Base-by-base conservation (phyloP, 345 rosid genomes). In the Theobroma cacao region DNA sequence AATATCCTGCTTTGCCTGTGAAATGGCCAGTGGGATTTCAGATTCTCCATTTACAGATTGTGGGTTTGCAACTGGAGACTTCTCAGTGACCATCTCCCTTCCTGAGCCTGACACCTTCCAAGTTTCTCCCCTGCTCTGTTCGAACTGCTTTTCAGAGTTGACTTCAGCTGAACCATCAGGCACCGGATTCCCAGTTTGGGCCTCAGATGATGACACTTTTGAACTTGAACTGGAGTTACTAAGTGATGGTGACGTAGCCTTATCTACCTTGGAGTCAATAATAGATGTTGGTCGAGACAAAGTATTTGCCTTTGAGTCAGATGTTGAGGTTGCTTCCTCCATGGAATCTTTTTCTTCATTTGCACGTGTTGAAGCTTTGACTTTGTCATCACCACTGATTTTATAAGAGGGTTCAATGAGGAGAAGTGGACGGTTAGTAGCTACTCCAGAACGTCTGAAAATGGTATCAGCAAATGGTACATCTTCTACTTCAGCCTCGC, bases 401-500 rank as follows among this genome's bases (percentile, higher is more conserved):
- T 92, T 95, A 84, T 92, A 89, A 47, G 90, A 79, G 67, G 99
- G 93, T 62, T 95, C 98, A 34, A 90, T 89, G 65, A 95, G 87
- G 78, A 95, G 87, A 56, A 82, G 77, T 20, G 93, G 89, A 74
- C 88, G 92, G 81, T 89, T 84, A 70, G 83, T 80, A 36, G 89
- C 78, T 69, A 91, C 90, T 86, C 89, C 58, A 17, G 91, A 78
- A 56, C 72, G 87, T 52, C 86, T 78, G 80, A 84, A 91, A 77
- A 79, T 59, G 5, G 86, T 77, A 78, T 93, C 97, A 59, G 92
- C 86, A 85, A 88, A 92, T 61, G 89, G 92, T 69, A 87, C 75
- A 55, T 81, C 88, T 45, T 93, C 99, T 82, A 91, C 75, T 67
- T 93, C 98, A 70, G 92, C 80, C 64, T 93, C 97, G 0, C 83